A percentile compares a stretch with the other conserved stretches of the same genome.
These are phyloP conservation scores for Waltiozyma sp. DNA, from an alignment of 1,139 yeast genomes.

Conservation along the genomic window DNA sequence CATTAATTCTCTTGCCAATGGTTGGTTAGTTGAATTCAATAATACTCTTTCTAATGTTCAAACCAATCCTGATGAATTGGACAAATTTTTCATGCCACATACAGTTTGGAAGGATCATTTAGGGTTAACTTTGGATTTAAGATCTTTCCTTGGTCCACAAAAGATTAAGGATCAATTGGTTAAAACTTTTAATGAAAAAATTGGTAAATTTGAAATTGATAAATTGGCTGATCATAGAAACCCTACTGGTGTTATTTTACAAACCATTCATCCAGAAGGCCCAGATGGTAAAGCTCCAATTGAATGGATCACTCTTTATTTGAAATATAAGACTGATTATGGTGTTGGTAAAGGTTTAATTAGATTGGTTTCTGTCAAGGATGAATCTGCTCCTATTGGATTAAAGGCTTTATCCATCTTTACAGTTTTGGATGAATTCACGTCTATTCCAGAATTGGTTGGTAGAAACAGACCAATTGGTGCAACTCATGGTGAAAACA, in stretches of 20 bases:
- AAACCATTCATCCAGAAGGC: constrained; percentile 20
- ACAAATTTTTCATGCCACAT: constrained; percentile 19
- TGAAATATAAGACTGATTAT: constrained; percentile 22
- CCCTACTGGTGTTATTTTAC: constrained; percentile 21
- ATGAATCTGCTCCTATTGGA: constrained; percentile 18
- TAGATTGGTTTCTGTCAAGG: constrained; percentile 23
- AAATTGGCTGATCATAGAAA: constrained; percentile 20
- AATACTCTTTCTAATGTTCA: constrained; percentile 9
- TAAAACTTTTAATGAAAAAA: constrained; percentile 12
- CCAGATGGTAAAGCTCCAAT: constrained; percentile 21
- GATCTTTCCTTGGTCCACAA: constrained; percentile 23
- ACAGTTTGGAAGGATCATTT: constrained; percentile 30
- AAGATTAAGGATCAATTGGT: constrained; percentile 16
- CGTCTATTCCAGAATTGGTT: constrained; percentile 24
- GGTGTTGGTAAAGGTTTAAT: constrained; percentile 27
- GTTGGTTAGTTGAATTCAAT: constrained; percentile 24
- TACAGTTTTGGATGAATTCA: constrained; percentile 26
- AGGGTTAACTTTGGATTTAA: constrained; percentile 23
- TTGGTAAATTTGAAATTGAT: constrained; percentile 21
- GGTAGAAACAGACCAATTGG: constrained; percentile 28
- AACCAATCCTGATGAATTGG: constrained; percentile 11
- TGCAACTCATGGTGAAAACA: constrained; percentile 28
- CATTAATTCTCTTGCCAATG: constrained; percentile 17
- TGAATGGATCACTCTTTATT: constrained; percentile 26
- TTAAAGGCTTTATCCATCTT: constrained; percentile 25